Evolutionary conservation across 2,329 filamentous ascomycete species (phyloP), one percentile per base, ranked within the genome.

Genomic region (Elsinoe ampelina): DNA sequence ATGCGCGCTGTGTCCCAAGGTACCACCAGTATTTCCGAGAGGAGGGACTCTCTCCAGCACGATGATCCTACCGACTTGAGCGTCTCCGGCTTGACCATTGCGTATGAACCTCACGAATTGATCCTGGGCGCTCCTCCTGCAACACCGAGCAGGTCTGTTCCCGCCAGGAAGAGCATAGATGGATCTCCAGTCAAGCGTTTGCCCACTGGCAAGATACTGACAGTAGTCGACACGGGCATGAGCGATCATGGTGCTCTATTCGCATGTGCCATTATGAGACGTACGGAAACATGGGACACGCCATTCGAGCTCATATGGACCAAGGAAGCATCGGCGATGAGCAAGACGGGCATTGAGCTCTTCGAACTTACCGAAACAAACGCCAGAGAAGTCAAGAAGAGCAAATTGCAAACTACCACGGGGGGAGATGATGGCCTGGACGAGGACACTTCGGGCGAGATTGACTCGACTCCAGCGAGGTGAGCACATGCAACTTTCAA

Each of bases 231-330:
- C 36, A 66, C 65, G 11, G 63, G 62, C 2, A 63, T 75, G 58
- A 63, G 62, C 13, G 72, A 73, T 58, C 61, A 66, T 15, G 71
- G 69, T 12, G 73, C 71, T 1, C 61, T 74, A 20, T 71, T 68
- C 63, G 62, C 12, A 63, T 69, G 51, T 62, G 64, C 34, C 66
- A 66, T 19, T 64, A 66, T 57, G 2, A 15, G 8, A 7, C 54
- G 41, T 26, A 56, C 39, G 13, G n/a, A 39, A 10, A 63, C 67
- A 45, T 65, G 65, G 55, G 63, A 60, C 57, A 55, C 55, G 42
- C 61, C 62, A 60, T 63, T 59, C 45, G 63, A 64, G 57, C 57
- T 73, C 4, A 64, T 71, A 32, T 73, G 70, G 66, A 58, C 62
- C 32, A 63, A 64, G 7, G 65, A 69, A 36, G 61, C 64, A 15